Base-by-base conservation (phyloP, 228 moss, liverwort and hornwort genomes). In the Sphagnum magellanicum region DNA sequence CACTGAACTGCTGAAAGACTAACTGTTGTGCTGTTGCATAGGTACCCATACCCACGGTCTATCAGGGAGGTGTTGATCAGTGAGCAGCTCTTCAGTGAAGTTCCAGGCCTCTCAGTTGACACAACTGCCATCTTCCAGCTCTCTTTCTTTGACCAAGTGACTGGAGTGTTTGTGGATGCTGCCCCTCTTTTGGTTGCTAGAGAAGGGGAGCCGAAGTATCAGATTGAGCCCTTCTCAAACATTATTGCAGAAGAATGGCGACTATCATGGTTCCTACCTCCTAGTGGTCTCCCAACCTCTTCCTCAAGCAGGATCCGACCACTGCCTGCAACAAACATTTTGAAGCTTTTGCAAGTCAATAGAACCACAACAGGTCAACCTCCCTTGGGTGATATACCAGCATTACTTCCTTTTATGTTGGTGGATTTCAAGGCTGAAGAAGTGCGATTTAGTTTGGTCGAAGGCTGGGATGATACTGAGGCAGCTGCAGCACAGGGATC, bases 121-220 rank as follows among this genome's bases (percentile, higher is more conserved):
- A 66, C 59, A 50, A 64, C 72, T 14, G 72, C 64, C 50, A 66
- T 72, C 10, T 72, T 72, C 50, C 72, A 72, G 59, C 72, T 72
- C 16, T 72, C 64, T 49, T 66, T 57, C 16, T 65, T 72, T 66
- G 72, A 72, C 65, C 48, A 72, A 14, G 12, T 57, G 9, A 59
- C 65, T 49, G 72, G 72, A 50, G 65, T 66, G 48, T 72, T 72
- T 16, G 55, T 72, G 65, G 72, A 72, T 17, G 65, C 66, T 5
- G 72, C 72, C 57, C 72, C 72, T 12, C 72, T 64, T 66, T 65
- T 72, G 14, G 72, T 72, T 59, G 72, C 72, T 12, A 72, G 64
- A 49, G 72, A 66, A 66, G 72, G 72, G 57, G 72, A 72, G 6
- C 64, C 49, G 16, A 66, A 50, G 58, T 72, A 72, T 46, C 66